Percentiles rank a stretch among this genome's conserved stretches.
Evolutionary conservation across 805 yeast species (phyloP).

Genomic region (Kuraishia molischiana): DNA sequence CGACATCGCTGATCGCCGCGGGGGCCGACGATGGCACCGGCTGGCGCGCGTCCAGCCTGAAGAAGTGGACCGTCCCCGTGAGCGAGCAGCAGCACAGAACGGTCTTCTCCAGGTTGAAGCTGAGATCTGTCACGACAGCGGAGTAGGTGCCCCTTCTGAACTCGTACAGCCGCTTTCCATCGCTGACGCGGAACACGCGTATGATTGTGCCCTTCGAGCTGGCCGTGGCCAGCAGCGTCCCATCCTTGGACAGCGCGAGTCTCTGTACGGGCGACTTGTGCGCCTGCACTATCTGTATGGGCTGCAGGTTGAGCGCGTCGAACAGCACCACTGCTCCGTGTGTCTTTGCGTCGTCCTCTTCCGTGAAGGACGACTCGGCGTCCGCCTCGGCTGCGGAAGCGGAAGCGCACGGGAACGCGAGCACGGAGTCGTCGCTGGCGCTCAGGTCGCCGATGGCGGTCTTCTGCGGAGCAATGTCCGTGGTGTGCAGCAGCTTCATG

Average conservation of each 20-base stretch:
- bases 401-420: constrained; percentile 46
- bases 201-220: constrained; percentile 86
- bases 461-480: constrained; percentile 42
- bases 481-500: constrained; percentile 69
- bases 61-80: constrained; percentile 89
- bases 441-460: constrained; percentile 17
- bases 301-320: constrained; percentile 65
- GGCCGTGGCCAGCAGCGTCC: constrained; percentile 77
- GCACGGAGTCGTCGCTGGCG: constrained; percentile 35
- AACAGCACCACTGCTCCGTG: constrained; percentile 67
- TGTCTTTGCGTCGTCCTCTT: neutral
- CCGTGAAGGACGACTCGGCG: neutral
- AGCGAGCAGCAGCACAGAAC: constrained; percentile 79
- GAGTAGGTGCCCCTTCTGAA: constrained; percentile 84
- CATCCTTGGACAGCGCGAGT: constrained; percentile 62
- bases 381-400: constrained; percentile 1
- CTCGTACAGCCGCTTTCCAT: constrained; percentile 56
- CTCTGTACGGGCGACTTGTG: constrained; percentile 72
- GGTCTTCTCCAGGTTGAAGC: constrained; percentile 61
- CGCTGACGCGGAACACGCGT: constrained; percentile 63
- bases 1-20: constrained; percentile 3
- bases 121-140: constrained; percentile 66
- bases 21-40: constrained; percentile 2
- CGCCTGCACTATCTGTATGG: constrained; percentile 75
- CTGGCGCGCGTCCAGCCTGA: constrained; percentile 43